Evolutionary conservation across 352 stramenopile genomes (phyloP), one percentile per base, ranked within the genome.

Genomic region (Pilasporangium apinafurcum): DNA sequence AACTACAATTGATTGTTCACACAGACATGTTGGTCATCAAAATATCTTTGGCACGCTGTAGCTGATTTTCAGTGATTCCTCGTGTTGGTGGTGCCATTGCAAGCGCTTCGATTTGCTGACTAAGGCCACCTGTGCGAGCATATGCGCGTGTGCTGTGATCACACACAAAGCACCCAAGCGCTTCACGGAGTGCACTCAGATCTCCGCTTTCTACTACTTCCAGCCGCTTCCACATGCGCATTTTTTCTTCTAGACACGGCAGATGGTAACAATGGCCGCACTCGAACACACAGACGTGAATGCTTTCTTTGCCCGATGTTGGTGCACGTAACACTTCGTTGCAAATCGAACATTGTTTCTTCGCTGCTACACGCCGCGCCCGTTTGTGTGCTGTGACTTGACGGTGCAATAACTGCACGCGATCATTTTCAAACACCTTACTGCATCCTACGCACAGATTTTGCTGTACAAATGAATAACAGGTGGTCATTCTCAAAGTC

Each of bases 191-290:
- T 16, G 59, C 57, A 14, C 53, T 72, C 17, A 78, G 21, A 34
- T 85, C 58, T 6, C 65, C 60, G 12, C 63, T 52, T 27, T 71
- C 60, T 2, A 85, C 62, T 1, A 66, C 62, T 24, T 84, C 64
- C 2, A 67, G 38, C n/a, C 65, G 77, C 54, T 89, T 90, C 77
- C 81, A 90, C 67, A 90, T 84, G n/a, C 78, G 76, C 69, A 84
- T 86, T 51, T 90, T 88, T 46, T 92, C 81, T 35, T 89, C 75
- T 7, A 92, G 54, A 37, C 81, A 92, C 26, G 71, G 63, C 14
- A 88, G 48, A 41, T 92, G 81, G 52, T 90, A 92, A 45, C 69
- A 81, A 35, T 92, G 81, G 12, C 81, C 77, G 52, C 81, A 92
- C 50, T 90, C 81, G 36, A 90, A 92, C 16, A 86, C 74, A 38